phyloP scores from a whole-genome alignment of 352 stramenopile genomes.

The Phytophthora kernoviae region DNA sequence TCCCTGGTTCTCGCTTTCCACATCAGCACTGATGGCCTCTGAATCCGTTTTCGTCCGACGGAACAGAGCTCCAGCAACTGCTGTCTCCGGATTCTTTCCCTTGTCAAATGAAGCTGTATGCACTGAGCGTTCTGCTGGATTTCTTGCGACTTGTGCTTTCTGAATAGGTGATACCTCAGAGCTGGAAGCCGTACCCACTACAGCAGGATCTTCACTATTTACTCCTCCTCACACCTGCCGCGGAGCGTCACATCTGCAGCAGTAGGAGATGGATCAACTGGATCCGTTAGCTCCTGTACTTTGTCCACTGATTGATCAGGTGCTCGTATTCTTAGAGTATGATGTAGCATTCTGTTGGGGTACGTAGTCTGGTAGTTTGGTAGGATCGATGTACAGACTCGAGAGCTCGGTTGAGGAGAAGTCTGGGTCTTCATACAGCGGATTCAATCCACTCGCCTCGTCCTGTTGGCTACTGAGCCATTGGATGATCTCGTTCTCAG shows the following conservation, averaged over 20 bases:
- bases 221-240: background rate
- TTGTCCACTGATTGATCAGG: background rate
- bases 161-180: background rate
- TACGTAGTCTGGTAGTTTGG: slow-evolving; percentile 67
- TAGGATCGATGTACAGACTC: slow-evolving; percentile 62
- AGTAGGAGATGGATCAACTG: background rate
- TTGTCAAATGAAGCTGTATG: slow-evolving; percentile 30
- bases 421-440: slow-evolving; percentile 64
- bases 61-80: slow-evolving; percentile 12
- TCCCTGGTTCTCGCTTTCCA: slow-evolving; percentile 1
- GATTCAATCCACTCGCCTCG: slow-evolving; percentile 11
- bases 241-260: background rate
- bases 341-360: slow-evolving; percentile 12
- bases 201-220: background rate
- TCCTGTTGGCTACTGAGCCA: slow-evolving; percentile 34
- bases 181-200: background rate
- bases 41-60: slow-evolving; percentile 31
- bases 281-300: background rate
- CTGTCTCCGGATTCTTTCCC: slow-evolving; percentile 9
- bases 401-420: slow-evolving; percentile 49
- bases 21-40: slow-evolving; percentile 6
- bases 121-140: slow-evolving; percentile 4
- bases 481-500: slow-evolving; percentile 56
- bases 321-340: background rate
- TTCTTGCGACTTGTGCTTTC: slow-evolving; percentile 2